A percentile compares a stretch with the other conserved stretches of the same genome.
Evolutionary conservation across 2,329 filamentous ascomycete species (phyloP).

Genomic region (Curvularia spicifera): DNA sequence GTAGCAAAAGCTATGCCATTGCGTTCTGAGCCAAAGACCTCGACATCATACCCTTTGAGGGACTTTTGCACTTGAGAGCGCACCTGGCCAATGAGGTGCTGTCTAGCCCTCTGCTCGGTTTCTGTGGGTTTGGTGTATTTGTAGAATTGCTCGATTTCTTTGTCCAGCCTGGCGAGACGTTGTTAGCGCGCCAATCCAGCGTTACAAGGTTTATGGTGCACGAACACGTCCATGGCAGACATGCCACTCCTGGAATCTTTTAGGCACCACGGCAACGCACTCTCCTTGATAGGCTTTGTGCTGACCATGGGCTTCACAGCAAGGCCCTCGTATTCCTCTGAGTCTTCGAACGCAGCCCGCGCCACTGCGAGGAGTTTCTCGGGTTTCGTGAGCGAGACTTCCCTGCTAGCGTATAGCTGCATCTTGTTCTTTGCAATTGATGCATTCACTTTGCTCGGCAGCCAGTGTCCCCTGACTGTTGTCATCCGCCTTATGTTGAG

Average conservation of each 20-base stretch:
- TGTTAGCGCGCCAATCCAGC: not conserved
- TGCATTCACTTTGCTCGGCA: not conserved
- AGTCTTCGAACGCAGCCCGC: slow-evolving; percentile 16
- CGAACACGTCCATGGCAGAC: slow-evolving; percentile 20
- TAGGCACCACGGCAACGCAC: slow-evolving; percentile 29
- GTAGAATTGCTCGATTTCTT: slow-evolving; percentile 40
- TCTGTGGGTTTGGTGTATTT: slow-evolving; percentile 47
- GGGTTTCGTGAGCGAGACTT: not conserved
- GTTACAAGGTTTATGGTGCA: not conserved
- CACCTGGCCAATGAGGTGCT: slow-evolving; percentile 43
- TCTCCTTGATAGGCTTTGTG: slow-evolving; percentile 12
- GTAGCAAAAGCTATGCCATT: slow-evolving; percentile 60
- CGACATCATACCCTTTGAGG: slow-evolving; percentile 39
- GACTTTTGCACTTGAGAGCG: slow-evolving; percentile 21
- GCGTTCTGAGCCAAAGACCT: slow-evolving; percentile 61
- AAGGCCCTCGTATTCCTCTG: slow-evolving; percentile 28
- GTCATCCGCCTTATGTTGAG: slow-evolving; percentile 5
- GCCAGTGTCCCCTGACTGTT: slow-evolving; percentile 8
- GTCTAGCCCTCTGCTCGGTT: slow-evolving; percentile 51
- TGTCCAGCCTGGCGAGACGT: slow-evolving; percentile 24
- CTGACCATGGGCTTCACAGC: slow-evolving; percentile 21
- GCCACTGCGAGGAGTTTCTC: slow-evolving; percentile 15
- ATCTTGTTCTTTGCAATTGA: slow-evolving; percentile 12
- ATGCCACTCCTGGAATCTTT: not conserved
- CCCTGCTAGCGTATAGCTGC: not conserved